Base-by-base conservation (phyloP, 2,329 filamentous ascomycete species). In the Sporothrix protearum region DNA sequence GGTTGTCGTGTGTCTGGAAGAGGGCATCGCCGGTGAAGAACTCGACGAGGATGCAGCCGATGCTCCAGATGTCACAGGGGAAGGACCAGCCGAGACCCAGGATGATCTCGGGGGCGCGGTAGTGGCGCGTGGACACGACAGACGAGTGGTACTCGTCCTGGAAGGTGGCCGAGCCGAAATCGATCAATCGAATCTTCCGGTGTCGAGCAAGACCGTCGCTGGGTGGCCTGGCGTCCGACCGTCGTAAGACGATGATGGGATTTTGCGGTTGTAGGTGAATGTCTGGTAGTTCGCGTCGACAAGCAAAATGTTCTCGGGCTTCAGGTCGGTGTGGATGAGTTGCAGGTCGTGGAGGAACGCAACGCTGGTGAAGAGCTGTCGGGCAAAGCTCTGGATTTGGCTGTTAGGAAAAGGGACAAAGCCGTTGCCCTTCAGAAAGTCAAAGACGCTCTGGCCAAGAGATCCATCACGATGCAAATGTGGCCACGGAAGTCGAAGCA, bases 361-460 rank as follows among this genome's bases (percentile, higher is more conserved):
- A 78, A 99, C 96, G 78, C 95, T 98, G n/a, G 95, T 98, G 73
- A 99, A 92, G 19, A 99, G 85, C 79, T 99, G 96, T 67, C 95
- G 89, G 64, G 96, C 96, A 84, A 99, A 98, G 79, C 89, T 95
- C 80, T 98, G 96, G 72, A 99, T 99, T 81, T 99, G 96, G 75
- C 94, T 97, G 84, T 96, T 98, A 14, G 96, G 96, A 78, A 99
- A 99, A 0, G 96, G 96, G 22, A 97, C 94, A 78, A 99, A 99
- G 75, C 89, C 88, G 78, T 98, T 98, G 78, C 91, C 90, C 83
- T 99, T 99, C 64, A 99, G 86, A 77, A 99, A 99, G 82, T 99
- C 96, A 79, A 99, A 99, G 69, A 99, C 95, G 77, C 95, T 98
- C 78, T 97, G 95, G 64, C 95, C 95, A 42, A 98, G 87, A 91